Evolutionary conservation across 495 filamentous ascomycete species (phyloP), one percentile per base, ranked within the genome.

Genomic region (Penicillium roqueforti): DNA sequence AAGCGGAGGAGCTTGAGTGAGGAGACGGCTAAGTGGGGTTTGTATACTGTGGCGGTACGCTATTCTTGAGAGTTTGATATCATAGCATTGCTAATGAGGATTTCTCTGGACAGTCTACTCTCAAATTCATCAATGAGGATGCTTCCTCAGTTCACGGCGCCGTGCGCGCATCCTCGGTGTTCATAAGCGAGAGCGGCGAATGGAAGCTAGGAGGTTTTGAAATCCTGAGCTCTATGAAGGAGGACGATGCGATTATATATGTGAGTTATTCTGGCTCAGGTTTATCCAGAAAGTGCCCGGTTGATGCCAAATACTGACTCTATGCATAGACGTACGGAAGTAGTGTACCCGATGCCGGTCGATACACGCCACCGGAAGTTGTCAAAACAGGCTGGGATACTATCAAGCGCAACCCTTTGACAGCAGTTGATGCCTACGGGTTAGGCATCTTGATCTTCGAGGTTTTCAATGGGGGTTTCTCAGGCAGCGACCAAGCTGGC

Each of bases 171-270:
- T 87, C 89, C 2, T 96, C 92, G 1, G 80, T 98, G 58, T 97
- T 87, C 65, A 89, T 85, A 13, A 88, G 89, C 67, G 92, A 97
- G 67, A 96, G 93, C 70, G 93, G 93, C 26, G 93, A 97, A 67
- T 98, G 93, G 93, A 97, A 93, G 67, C 73, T 98, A 3, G 91
- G 88, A 4, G 93, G 93, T 8, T 93, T 97, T 52, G 95, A 98
- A 57, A 80, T 95, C 9, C 67, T 97, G 34, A 97, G 92, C 71
- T 95, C 88, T 19, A 87, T 96, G 71, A 96, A 96, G 65, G 93
- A 97, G 32, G 92, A 97, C 51, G 87, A 96, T 47, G 87, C 89
- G 7, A 77, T 96, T 37, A 91, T 97, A 61, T 95, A 96, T 68
- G 89, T 92, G 61, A 56, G 86, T 74, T n/a, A 6, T n/a, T 10